Evolutionary conservation across 164 flowering plant genomes (phyloP).

Genomic region (Pachysandra terminalis): DNA sequence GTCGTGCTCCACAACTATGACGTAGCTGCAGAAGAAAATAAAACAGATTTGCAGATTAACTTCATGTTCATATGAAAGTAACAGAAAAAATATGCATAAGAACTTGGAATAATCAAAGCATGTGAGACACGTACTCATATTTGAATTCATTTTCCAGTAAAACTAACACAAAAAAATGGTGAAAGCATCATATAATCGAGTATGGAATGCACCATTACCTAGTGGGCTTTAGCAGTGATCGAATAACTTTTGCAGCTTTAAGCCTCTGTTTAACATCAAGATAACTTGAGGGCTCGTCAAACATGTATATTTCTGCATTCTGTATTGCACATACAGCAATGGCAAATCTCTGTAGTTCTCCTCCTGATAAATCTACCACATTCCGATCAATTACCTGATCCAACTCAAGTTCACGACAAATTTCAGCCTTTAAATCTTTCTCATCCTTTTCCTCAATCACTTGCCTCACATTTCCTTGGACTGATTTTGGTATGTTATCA

Average conservation of each 20-base stretch:
- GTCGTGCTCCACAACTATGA: conserved; percentile 84
- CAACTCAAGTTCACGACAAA: conserved; percentile 58
- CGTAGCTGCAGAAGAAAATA: conserved; percentile 49
- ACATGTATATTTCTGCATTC: conserved; percentile 81
- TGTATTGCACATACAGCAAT: conserved; percentile 79
- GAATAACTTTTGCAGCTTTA: conserved; percentile 75
- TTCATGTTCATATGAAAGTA: neutral
- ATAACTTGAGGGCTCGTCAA: conserved; percentile 86
- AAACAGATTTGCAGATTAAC: neutral
- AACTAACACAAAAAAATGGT: neutral
- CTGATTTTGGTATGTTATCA: conserved; percentile 80
- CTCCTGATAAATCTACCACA: conserved; percentile 81
- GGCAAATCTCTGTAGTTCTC: conserved; percentile 84
- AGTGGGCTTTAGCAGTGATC: conserved; percentile 70
- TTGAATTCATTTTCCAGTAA: too few species aligned
- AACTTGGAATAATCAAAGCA: neutral
- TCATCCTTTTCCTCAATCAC: conserved; percentile 78
- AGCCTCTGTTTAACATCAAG: conserved; percentile 88
- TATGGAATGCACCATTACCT: conserved; percentile 30
- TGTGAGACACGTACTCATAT: too few species aligned
- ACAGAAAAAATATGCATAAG: too few species aligned
- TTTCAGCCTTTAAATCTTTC: conserved; percentile 53
- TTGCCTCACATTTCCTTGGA: conserved; percentile 78
- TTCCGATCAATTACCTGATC: conserved; percentile 75
- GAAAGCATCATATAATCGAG: neutral